Conservation (phyloP, 306 rosid species). For the Lupinus albus region DNA sequence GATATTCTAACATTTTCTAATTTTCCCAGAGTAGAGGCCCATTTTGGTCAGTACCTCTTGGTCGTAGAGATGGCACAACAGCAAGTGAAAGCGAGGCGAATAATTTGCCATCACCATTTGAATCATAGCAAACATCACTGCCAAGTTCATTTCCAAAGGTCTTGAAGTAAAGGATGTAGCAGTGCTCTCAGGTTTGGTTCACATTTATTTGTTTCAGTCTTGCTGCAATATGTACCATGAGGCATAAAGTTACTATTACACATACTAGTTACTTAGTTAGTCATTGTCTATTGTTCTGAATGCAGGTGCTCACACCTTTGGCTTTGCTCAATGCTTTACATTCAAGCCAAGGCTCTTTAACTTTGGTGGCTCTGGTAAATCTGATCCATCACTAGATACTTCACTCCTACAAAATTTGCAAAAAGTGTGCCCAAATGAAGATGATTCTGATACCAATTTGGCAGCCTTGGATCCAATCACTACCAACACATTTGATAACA, state of each 20-base stretch:
- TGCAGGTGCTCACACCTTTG: conserved; percentile 82
- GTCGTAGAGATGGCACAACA: conserved; percentile 81
- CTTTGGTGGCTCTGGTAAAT: conserved; percentile 64
- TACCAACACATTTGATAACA: conserved; percentile 63
- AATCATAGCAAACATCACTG: conserved; percentile 60
- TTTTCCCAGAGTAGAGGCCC: conserved; percentile 66
- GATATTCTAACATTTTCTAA: not conserved
- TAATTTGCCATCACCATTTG: conserved; percentile 79
- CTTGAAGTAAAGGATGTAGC: conserved; percentile 74
- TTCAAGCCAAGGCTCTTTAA: conserved; percentile 81
- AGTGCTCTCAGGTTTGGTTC: conserved; percentile 71
- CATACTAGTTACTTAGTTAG: not conserved
- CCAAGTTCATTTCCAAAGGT: conserved; percentile 71
- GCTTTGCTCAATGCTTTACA: conserved; percentile 82
- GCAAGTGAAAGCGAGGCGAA: conserved; percentile 64
- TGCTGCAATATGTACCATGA: not conserved
- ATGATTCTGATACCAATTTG: conserved; percentile 64
- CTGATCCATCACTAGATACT: conserved; percentile 68
- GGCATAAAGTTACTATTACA: not conserved
- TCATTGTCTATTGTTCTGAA: not conserved
- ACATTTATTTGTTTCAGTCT: not conserved
- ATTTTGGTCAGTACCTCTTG: conserved; percentile 69
- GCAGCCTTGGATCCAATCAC: conserved; percentile 65
- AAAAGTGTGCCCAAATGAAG: conserved; percentile 62
- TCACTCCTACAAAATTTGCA: conserved; percentile 53